Percentiles rank a stretch among this genome's conserved stretches.
phyloP scores from a whole-genome alignment of 345 rosid species.

The Toxicodendron radicans region DNA sequence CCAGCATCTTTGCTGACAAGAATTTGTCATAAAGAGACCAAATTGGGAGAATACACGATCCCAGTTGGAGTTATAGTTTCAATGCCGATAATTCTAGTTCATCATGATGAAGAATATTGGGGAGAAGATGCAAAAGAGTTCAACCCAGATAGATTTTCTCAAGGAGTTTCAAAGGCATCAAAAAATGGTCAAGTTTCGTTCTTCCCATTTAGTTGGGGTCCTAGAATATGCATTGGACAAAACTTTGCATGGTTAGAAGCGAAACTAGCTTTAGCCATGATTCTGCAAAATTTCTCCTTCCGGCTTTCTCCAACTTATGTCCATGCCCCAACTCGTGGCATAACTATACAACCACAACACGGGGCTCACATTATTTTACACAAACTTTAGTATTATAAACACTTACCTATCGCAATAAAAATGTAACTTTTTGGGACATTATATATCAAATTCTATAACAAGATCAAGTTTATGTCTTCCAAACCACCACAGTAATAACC shows the following conservation, averaged over 20 bases:
- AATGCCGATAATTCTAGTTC: constrained; percentile 33
- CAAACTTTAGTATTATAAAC: constrained; percentile 16
- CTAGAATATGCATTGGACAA: constrained; percentile 64
- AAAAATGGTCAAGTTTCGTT: constrained; percentile 38
- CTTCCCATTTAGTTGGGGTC: constrained; percentile 60
- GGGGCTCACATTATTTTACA: constrained; percentile 49
- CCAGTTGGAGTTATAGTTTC: constrained; percentile 32
- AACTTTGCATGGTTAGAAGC: constrained; percentile 61
- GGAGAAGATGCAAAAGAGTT: constrained; percentile 62
- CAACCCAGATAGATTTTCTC: constrained; percentile 53
- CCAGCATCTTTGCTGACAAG: constrained; percentile 28
- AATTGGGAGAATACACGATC: constrained; percentile 41
- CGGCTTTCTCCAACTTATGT: constrained; percentile 55
- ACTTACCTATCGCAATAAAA: no score
- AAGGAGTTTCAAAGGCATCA: constrained; percentile 58
- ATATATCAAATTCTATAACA: no score
- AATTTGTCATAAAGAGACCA: constrained; percentile 29
- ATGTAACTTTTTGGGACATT: no score
- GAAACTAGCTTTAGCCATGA: constrained; percentile 48
- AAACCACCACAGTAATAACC: no score
- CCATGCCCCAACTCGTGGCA: constrained; percentile 45
- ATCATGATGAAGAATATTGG: constrained; percentile 48
- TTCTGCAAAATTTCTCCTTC: constrained; percentile 48
- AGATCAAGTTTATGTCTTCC: no score
- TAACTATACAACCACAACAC: constrained; percentile 42